Conservation (phyloP, 495 filamentous ascomycete species). For the Sporormia fimetaria region DNA sequence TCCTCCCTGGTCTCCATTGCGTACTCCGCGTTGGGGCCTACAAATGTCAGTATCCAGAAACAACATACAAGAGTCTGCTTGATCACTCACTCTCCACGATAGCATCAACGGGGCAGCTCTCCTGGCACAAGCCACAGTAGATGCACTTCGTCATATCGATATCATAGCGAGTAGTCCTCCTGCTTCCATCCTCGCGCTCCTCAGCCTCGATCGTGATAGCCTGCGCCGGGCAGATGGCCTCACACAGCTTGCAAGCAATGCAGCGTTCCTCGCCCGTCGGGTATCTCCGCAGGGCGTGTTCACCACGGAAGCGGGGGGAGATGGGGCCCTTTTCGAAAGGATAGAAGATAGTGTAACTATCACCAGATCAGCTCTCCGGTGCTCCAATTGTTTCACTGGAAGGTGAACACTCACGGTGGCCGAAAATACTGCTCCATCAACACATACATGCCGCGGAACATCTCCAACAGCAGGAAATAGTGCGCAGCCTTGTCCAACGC, state of each 20-base stretch:
- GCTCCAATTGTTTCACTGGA: background rate
- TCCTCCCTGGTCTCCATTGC: slow-evolving; percentile 96
- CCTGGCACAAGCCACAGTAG: slow-evolving; percentile 98
- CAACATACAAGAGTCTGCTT: background rate
- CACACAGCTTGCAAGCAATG: slow-evolving; percentile 98
- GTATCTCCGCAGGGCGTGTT: slow-evolving; percentile 90
- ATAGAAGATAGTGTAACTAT: slow-evolving; percentile 93
- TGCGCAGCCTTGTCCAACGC: slow-evolving; percentile 72
- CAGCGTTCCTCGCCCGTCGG: slow-evolving; percentile 96
- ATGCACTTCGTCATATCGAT: slow-evolving; percentile 99
- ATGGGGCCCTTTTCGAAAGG: slow-evolving; percentile 99
- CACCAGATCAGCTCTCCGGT: slow-evolving; percentile 1
- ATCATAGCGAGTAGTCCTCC: slow-evolving; percentile 93
- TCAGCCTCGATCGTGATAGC: slow-evolving; percentile 98
- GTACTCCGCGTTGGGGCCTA: slow-evolving; percentile 89
- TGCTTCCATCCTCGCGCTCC: slow-evolving; percentile 87
- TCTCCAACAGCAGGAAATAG: slow-evolving; percentile 90
- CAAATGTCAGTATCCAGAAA: slow-evolving; percentile 21
- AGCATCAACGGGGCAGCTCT: slow-evolving; percentile 95
- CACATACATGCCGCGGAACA: slow-evolving; percentile 95
- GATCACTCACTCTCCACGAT: slow-evolving; percentile 49
- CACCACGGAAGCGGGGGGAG: slow-evolving; percentile 92
- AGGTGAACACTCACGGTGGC: slow-evolving; percentile 63
- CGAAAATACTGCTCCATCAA: slow-evolving; percentile 96
- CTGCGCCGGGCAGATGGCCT: slow-evolving; percentile 93